Evolutionary conservation across 176 grass and related monocot species (phyloP).

Genomic region (bread wheat (Triticum aestivum)): DNA sequence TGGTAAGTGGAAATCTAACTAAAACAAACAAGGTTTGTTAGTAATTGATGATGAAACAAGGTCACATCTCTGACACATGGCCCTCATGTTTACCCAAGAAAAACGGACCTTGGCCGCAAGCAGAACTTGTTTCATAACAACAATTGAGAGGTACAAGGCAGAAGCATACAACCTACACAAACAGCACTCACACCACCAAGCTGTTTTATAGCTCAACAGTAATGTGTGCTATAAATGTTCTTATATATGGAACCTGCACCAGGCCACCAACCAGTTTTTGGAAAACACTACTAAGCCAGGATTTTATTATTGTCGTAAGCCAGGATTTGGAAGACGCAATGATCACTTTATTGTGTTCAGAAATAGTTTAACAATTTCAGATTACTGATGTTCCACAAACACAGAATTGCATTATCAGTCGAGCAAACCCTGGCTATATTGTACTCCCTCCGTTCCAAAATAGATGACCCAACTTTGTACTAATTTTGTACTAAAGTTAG

Average conservation of each 20-base stretch:
- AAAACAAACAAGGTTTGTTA: background rate
- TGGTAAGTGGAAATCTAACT: constrained; percentile 6
- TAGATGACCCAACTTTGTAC: no score
- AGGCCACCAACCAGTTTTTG: background rate
- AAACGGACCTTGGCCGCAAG: background rate
- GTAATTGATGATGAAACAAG: background rate
- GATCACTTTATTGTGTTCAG: background rate
- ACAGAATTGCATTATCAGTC: background rate
- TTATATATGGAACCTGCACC: background rate
- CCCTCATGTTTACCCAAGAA: background rate
- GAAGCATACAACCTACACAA: background rate
- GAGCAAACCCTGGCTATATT: background rate
- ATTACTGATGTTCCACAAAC: background rate
- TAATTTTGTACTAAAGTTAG: no score
- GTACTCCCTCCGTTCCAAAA: no score
- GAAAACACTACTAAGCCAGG: background rate
- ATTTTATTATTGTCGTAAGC: background rate
- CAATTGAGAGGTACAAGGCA: background rate
- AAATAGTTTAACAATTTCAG: background rate
- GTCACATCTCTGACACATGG: background rate
- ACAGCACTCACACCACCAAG: background rate
- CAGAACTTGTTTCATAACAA: background rate
- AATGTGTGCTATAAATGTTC: background rate
- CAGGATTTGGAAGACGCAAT: background rate
- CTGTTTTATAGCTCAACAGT: background rate